phyloP scores from a whole-genome alignment of 768 basidiomycete genomes.

The Collybia sordida region DNA sequence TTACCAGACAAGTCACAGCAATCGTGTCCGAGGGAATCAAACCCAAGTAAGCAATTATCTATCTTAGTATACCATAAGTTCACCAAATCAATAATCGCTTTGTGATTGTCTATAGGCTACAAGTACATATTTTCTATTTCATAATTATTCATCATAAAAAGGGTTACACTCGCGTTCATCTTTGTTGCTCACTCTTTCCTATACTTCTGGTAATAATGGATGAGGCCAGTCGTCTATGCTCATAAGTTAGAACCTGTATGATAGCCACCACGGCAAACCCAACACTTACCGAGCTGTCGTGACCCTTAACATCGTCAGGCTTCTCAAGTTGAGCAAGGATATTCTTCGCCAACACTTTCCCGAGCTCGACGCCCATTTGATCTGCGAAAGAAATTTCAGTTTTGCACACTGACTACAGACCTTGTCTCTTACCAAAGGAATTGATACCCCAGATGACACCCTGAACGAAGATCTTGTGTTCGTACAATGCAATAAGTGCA shows the following conservation, averaged over 20 bases:
- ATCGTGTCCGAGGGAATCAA: too few relatives aligned
- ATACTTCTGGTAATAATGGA: slow-evolving; percentile 94
- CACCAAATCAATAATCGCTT: too few relatives aligned
- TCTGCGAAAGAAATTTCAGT: slow-evolving; percentile 43
- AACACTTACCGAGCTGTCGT: slow-evolving; percentile 76
- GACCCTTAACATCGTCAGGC: slow-evolving; percentile 77
- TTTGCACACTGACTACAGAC: background rate
- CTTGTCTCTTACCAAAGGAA: slow-evolving; percentile 76
- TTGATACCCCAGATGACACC: slow-evolving; percentile 99
- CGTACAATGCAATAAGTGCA: slow-evolving; percentile 87
- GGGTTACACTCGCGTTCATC: background rate
- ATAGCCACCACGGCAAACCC: slow-evolving; percentile 11
- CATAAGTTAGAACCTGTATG: background rate
- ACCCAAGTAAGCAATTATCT: too few relatives aligned
- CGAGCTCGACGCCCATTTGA: slow-evolving; percentile 99
- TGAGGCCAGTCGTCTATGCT: slow-evolving; percentile 85
- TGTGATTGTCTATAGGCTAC: too few relatives aligned
- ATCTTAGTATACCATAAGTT: too few relatives aligned
- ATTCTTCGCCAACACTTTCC: slow-evolving; percentile 95
- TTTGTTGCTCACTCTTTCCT: slow-evolving; percentile 57
- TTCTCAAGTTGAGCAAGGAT: slow-evolving; percentile 87
- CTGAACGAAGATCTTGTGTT: slow-evolving; percentile 99
- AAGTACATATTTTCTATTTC: too few relatives aligned
- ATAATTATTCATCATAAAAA: too few relatives aligned
- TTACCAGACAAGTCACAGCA: too few relatives aligned